These are phyloP conservation scores for Penicillium parvum DNA, from an alignment of 495 filamentous ascomycete genomes.

Conservation along the genomic window DNA sequence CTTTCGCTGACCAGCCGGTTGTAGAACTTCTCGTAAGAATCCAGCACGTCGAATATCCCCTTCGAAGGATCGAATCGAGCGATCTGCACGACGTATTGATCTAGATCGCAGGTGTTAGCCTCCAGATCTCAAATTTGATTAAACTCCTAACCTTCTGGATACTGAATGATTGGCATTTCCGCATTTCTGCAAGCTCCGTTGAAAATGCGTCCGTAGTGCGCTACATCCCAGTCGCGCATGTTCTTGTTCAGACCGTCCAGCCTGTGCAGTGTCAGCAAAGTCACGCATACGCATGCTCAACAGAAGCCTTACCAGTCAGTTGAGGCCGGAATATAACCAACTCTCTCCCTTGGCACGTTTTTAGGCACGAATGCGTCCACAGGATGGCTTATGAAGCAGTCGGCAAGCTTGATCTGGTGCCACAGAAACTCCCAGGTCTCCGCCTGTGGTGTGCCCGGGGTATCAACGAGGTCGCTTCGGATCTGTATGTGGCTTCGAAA, in stretches of 20 bases:
- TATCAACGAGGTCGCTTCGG: conserved; percentile 64
- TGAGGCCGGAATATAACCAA: conserved; percentile 76
- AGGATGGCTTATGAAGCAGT: conserved; percentile 83
- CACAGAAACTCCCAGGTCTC: conserved; percentile 78
- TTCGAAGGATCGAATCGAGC: conserved; percentile 86
- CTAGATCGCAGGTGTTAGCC: conserved; percentile 22
- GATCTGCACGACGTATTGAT: conserved; percentile 75
- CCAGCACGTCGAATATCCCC: conserved; percentile 75
- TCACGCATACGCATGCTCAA: neutral
- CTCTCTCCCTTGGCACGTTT: conserved; percentile 59
- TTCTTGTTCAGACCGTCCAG: conserved; percentile 83
- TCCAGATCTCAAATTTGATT: neutral
- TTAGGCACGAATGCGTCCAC: conserved; percentile 72
- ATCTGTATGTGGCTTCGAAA: conserved; percentile 84
- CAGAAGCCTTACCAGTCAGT: conserved; percentile 62
- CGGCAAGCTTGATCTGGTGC: conserved; percentile 62
- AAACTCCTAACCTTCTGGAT: conserved; percentile 52
- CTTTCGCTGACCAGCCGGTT: conserved; percentile 46
- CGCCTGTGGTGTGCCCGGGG: conserved; percentile 60
- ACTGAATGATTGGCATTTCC: conserved; percentile 58
- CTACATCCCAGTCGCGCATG: conserved; percentile 67
- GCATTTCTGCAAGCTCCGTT: conserved; percentile 56
- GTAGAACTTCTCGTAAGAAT: conserved; percentile 72
- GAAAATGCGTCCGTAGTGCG: conserved; percentile 74
- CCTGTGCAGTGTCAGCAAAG: conserved; percentile 38